phyloP scores from a whole-genome alignment of 345 rosid species.

The Stellera chamaejasme region DNA sequence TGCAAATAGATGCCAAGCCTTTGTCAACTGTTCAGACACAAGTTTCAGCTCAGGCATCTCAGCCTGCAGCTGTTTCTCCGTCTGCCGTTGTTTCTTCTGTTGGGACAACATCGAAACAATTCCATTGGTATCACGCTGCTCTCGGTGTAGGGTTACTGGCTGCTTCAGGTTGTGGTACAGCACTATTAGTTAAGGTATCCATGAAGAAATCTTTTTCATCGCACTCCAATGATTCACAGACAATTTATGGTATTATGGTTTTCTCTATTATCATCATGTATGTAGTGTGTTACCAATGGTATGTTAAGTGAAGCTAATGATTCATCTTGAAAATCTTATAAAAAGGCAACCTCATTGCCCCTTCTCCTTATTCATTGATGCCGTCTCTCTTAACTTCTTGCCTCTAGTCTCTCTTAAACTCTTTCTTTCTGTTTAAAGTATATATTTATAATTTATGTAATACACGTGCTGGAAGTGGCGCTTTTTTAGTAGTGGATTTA shows the following conservation, averaged over 20 bases:
- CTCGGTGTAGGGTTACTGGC: constrained; percentile 72
- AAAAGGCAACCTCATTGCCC: background rate
- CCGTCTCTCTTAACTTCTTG: constrained; percentile 4
- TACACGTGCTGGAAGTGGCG: no score
- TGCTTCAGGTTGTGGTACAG: constrained; percentile 85
- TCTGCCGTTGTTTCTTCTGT: constrained; percentile 28
- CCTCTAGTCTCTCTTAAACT: background rate
- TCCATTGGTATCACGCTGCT: constrained; percentile 87
- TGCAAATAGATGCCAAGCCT: constrained; percentile 36
- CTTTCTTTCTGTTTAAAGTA: no score
- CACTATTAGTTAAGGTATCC: constrained; percentile 64
- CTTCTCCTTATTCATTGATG: background rate
- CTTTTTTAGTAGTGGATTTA: no score
- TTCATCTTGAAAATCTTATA: background rate
- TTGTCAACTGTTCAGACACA: constrained; percentile 48
- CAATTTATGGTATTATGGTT: background rate
- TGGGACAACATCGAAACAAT: constrained; percentile 22
- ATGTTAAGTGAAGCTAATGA: background rate
- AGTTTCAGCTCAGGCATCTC: constrained; percentile 43
- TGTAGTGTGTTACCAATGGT: background rate
- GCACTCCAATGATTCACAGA: background rate
- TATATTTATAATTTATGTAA: background rate
- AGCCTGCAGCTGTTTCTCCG: constrained; percentile 48
- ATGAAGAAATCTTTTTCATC: background rate
- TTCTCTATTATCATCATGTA: constrained; percentile 3